A percentile compares a stretch with the other conserved stretches of the same genome.
These are phyloP conservation scores for Pyricularia sp. DNA, from an alignment of 2,329 filamentous ascomycete genomes.

Conservation along the genomic window DNA sequence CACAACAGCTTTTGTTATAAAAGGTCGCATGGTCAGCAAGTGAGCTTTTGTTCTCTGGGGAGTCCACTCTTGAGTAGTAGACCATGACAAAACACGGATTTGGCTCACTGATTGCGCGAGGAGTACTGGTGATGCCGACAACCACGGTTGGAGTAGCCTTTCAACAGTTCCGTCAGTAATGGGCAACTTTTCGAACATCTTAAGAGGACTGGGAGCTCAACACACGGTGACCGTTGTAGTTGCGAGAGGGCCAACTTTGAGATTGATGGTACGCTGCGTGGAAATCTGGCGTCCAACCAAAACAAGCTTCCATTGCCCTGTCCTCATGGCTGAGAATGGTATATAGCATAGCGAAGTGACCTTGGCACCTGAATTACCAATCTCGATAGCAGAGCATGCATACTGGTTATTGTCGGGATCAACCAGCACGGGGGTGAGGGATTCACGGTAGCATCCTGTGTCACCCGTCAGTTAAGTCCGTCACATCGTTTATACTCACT, in stretches of 20 bases:
- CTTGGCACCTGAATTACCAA: conserved; percentile 22
- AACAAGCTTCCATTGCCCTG: conserved; percentile 26
- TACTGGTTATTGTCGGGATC: conserved; percentile 22
- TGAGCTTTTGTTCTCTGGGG: too few relatives aligned
- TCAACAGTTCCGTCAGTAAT: neutral
- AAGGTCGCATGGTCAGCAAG: neutral
- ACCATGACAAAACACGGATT: neutral
- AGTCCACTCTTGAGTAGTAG: neutral
- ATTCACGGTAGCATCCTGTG: conserved; percentile 23
- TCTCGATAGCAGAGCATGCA: conserved; percentile 24
- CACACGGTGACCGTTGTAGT: conserved; percentile 24
- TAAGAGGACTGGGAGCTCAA: neutral
- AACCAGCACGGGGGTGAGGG: conserved; percentile 24
- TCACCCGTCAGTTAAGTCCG: neutral
- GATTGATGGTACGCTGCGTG: conserved; percentile 23
- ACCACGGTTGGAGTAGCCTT: conserved; percentile 28
- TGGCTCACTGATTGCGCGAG: conserved; percentile 21
- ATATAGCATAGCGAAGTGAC: conserved; percentile 29
- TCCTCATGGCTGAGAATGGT: conserved; percentile 25
- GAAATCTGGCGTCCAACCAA: conserved; percentile 24
- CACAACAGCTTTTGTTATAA: conserved; percentile 14
- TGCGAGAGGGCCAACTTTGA: conserved; percentile 22
- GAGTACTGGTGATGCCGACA: conserved; percentile 26
- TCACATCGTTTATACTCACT: neutral
- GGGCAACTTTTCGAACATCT: neutral